Conservation (phyloP, 2,329 filamentous ascomycete genomes). For the Xylaria hypoxylon region DNA sequence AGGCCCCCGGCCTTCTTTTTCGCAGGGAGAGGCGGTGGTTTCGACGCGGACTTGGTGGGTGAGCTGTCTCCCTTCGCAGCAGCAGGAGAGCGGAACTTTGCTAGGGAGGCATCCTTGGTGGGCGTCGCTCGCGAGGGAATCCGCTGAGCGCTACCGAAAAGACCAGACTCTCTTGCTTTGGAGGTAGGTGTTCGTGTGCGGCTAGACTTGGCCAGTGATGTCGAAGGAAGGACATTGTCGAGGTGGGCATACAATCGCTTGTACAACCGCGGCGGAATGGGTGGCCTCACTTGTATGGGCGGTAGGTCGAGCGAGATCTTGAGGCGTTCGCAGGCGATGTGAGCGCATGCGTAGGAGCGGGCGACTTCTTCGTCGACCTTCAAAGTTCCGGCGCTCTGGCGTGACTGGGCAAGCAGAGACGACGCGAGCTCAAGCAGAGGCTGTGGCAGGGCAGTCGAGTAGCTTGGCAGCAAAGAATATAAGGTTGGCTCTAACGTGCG, state of each 20-base stretch:
- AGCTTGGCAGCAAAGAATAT: constrained; percentile 78
- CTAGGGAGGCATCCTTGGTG: constrained; percentile 59
- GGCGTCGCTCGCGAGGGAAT: constrained; percentile 59
- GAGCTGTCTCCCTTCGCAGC: constrained; percentile 55
- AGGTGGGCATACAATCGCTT: constrained; percentile 85
- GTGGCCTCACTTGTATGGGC: constrained; percentile 78
- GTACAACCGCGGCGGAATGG: constrained; percentile 83
- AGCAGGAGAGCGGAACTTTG: constrained; percentile 58
- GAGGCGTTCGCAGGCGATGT: constrained; percentile 88
- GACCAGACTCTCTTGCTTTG: constrained; percentile 53
- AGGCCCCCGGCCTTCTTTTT: constrained; percentile 50
- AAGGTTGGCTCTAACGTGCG: constrained; percentile 79
- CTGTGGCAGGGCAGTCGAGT: constrained; percentile 73
- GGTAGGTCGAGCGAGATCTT: constrained; percentile 82
- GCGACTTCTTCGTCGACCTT: constrained; percentile 90
- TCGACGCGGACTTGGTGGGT: constrained; percentile 58
- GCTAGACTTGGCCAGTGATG: constrained; percentile 42
- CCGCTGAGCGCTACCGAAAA: constrained; percentile 50
- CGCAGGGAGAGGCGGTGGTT: constrained; percentile 45
- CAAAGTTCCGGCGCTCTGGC: constrained; percentile 78
- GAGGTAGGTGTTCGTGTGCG: constrained; percentile 51
- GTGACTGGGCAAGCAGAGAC: constrained; percentile 83
- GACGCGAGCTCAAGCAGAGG: constrained; percentile 77
- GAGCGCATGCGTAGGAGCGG: constrained; percentile 84
- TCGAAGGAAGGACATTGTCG: constrained; percentile 72